Evolutionary conservation across 306 rosid genomes (phyloP).

Genomic region (Betula pendula): DNA sequence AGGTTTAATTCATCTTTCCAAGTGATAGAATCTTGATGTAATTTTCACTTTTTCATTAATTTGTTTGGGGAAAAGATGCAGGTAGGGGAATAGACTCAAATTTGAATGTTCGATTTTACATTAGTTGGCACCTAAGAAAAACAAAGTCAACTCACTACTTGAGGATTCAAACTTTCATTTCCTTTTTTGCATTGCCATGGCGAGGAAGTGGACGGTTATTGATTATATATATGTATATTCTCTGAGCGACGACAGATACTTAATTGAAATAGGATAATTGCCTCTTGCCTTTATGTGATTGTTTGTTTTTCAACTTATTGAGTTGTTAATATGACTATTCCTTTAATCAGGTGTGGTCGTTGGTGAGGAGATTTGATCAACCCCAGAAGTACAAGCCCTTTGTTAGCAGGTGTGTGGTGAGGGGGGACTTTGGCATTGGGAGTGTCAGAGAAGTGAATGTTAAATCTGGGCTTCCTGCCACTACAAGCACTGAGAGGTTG

Average conservation of each 20-base stretch:
- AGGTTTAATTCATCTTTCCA: not conserved
- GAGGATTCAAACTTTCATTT: not conserved
- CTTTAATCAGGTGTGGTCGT: constrained; percentile 82
- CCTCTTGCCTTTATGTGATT: constrained; percentile 24
- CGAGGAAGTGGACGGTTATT: not conserved
- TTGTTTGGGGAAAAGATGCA: not conserved
- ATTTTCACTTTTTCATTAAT: constrained; percentile 6
- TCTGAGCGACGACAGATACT: not conserved
- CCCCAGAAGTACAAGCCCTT: constrained; percentile 91
- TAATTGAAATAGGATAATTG: not conserved
- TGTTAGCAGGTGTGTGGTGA: constrained; percentile 78
- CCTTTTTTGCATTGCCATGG: not conserved
- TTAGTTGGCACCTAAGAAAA: not conserved
- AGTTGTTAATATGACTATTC: constrained; percentile 15
- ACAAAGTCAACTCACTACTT: not conserved
- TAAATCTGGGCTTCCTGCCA: constrained; percentile 95
- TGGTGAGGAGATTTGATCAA: constrained; percentile 94
- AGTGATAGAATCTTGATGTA: constrained; percentile 9
- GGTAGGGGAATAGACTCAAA: not conserved
- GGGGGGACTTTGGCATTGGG: constrained; percentile 85
- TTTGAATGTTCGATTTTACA: not conserved
- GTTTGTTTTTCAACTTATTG: constrained; percentile 6
- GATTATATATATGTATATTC: not conserved
- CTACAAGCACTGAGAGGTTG: constrained; percentile 88
- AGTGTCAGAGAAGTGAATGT: constrained; percentile 92